Base-by-base conservation (phyloP, 2,329 filamentous ascomycete genomes). In the Sarocladium oryzae region DNA sequence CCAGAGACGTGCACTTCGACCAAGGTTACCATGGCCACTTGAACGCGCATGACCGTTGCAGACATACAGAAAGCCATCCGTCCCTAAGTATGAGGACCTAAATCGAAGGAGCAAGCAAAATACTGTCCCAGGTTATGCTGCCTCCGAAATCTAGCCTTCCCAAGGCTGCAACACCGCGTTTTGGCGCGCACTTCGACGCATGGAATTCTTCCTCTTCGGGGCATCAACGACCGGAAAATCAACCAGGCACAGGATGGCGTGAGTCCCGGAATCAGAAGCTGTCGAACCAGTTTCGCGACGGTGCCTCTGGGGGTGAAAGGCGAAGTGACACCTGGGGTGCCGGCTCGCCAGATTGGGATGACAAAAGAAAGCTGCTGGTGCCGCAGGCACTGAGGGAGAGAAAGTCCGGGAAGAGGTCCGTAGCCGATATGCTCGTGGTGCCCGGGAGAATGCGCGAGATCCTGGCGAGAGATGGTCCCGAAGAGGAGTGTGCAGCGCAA, bases 131-230 rank as follows among this genome's bases (percentile, higher is more conserved):
- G 9, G n/a, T 26, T 21, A 48, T 48, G 43, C 16, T 26, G 43
- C 43, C 43, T 30, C 26, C 43, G 9, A 48, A 48, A 16, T 48
- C 51, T 55, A 7, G 55, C 21, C 55, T 62, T 0, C 56, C 63
- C 52, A 67, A 61, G 53, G 65, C 68, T 28, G 69, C 72, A 18
- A 63, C 72, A 46, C 74, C 77, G 20, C 64, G 61, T 32, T 65
- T 69, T 60, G 66, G 68, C 23, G 67, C 68, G 32, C 61, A 63
- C 53, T 86, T 85, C 60, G 84, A 87, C 65, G 75, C 81, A 4
- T 88, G 83, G 82, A 89, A 89, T 68, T 84, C 83, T 13, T 81
- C 82, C 11, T 82, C 85, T 5, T 84, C 85, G 1, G 88, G 88
- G 41, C 89, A 96, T 64, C 90, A 95, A 67, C 78, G 82, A 36